Evolutionary conservation across 1,284 basidiomycete species (phyloP).

Genomic region (Hymenochaete sp.): DNA sequence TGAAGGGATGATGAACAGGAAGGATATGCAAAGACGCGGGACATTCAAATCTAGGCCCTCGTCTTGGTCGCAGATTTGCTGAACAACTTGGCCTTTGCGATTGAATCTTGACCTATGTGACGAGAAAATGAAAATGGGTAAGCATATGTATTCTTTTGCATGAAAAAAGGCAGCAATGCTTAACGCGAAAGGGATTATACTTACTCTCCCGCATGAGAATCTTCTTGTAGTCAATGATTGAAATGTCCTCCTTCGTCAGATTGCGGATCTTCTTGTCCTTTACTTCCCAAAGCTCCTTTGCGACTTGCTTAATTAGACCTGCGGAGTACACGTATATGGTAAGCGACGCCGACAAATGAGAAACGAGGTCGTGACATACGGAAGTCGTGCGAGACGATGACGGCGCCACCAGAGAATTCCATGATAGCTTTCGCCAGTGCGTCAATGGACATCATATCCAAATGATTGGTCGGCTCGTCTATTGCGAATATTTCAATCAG

Average conservation of each 20-base stretch:
- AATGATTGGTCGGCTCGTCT: constrained; percentile 89
- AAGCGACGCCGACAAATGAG: constrained; percentile 6
- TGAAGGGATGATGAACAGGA: no score
- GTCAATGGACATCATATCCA: constrained; percentile 95
- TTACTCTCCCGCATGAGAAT: constrained; percentile 61
- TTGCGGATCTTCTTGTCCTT: constrained; percentile 92
- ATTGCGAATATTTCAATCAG: constrained; percentile 4
- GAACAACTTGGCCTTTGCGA: constrained; percentile 90
- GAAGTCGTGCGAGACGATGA: constrained; percentile 97
- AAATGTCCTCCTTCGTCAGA: constrained; percentile 82
- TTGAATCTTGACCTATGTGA: constrained; percentile 56
- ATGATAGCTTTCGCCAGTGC: constrained; percentile 93
- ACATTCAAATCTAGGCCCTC: no score
- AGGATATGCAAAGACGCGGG: no score
- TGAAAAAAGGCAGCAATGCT: constrained; percentile 10
- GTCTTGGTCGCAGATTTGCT: constrained; percentile 43
- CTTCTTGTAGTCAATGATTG: constrained; percentile 88
- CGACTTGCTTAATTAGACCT: constrained; percentile 90
- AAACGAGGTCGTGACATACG: constrained; percentile 39
- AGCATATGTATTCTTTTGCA: constrained; percentile 15
- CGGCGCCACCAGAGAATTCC: constrained; percentile 95
- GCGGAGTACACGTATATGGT: constrained; percentile 18
- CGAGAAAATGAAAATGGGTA: constrained; percentile 2
- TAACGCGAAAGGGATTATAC: constrained; percentile 18
- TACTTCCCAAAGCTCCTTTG: constrained; percentile 98